phyloP scores from a whole-genome alignment of 1,284 basidiomycete species.

The Flammula alnicola region DNA sequence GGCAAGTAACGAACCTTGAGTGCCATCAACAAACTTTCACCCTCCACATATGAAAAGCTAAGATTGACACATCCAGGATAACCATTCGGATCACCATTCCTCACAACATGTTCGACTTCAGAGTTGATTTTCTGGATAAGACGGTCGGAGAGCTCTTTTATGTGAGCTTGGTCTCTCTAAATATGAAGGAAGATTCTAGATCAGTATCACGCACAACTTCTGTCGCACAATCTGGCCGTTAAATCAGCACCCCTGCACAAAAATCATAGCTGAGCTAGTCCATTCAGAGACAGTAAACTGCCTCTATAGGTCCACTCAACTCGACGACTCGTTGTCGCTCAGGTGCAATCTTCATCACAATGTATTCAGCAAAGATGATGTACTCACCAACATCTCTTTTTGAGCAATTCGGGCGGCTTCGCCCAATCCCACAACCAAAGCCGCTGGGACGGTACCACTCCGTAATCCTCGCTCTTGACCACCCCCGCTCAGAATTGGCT shows the following conservation, averaged over 20 bases:
- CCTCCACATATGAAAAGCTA: constrained; percentile 97
- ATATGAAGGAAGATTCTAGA: constrained; percentile 29
- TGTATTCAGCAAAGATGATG: constrained; percentile 15
- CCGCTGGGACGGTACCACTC: constrained; percentile 92
- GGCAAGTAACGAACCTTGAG: constrained; percentile 75
- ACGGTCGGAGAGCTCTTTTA: constrained; percentile 81
- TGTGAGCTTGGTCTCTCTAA: constrained; percentile 84
- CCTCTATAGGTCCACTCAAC: constrained; percentile 38
- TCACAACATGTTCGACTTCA: constrained; percentile 87
- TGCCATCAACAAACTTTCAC: constrained; percentile 97
- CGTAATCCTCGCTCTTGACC: constrained; percentile 97
- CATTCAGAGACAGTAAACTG: constrained; percentile 13
- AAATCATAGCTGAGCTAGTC: constrained; percentile 64
- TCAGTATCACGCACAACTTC: constrained; percentile 5
- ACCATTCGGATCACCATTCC: constrained; percentile 91
- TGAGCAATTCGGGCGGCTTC: constrained; percentile 94
- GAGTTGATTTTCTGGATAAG: constrained; percentile 84
- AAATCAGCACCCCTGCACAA: constrained; percentile 91
- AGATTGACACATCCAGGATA: constrained; percentile 95
- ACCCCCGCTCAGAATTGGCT: constrained; percentile 95
- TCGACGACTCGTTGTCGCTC: constrained; percentile 28
- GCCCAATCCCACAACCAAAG: constrained; percentile 91
- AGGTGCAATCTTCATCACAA: constrained; percentile 60
- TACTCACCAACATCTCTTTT: constrained; percentile 89
- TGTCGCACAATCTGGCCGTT: constrained; percentile 20